A percentile compares a stretch with the other conserved stretches of the same genome.
Evolutionary conservation across 805 yeast species (phyloP).

Genomic region (Komagataella pastoris): DNA sequence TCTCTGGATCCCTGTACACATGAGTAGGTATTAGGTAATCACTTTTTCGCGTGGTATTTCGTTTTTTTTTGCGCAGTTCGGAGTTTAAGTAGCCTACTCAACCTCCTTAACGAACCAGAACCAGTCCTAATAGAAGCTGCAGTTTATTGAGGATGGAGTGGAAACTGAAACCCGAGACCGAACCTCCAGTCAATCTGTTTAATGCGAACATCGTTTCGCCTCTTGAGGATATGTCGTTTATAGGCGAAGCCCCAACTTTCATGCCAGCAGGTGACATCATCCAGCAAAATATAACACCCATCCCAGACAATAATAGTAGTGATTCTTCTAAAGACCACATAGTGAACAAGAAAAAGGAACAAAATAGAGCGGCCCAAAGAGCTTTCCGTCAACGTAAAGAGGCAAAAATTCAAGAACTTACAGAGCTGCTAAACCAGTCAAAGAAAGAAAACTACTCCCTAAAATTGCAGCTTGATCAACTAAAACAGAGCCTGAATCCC

Average conservation of each 20-base stretch:
- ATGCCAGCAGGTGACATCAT: neutral
- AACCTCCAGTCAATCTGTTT: neutral
- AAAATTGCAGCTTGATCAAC: slow-evolving; percentile 25
- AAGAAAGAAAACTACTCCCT: slow-evolving; percentile 31
- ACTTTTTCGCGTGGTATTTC: neutral
- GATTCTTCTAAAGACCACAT: neutral
- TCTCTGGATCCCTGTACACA: neutral
- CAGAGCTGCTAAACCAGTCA: slow-evolving; percentile 39
- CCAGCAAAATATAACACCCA: neutral
- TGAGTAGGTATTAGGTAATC: neutral
- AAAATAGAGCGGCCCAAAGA: slow-evolving; percentile 77
- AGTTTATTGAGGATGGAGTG: neutral
- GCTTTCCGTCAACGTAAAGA: slow-evolving; percentile 80
- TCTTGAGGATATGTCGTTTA: neutral
- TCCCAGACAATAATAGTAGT: neutral
- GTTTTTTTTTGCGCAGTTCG: neutral
- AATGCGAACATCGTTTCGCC: neutral
- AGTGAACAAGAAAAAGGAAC: slow-evolving; percentile 33
- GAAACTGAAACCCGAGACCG: neutral
- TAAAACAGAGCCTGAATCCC: slow-evolving; percentile 18
- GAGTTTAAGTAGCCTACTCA: too few relatives aligned
- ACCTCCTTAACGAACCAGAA: too few relatives aligned
- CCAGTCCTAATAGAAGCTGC: neutral
- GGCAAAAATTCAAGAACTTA: slow-evolving; percentile 53
- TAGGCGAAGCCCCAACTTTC: neutral